Evolutionary conservation across 805 yeast species (phyloP), one percentile per base, ranked within the genome.

Genomic region (Nakazawaea ambrosiae): DNA sequence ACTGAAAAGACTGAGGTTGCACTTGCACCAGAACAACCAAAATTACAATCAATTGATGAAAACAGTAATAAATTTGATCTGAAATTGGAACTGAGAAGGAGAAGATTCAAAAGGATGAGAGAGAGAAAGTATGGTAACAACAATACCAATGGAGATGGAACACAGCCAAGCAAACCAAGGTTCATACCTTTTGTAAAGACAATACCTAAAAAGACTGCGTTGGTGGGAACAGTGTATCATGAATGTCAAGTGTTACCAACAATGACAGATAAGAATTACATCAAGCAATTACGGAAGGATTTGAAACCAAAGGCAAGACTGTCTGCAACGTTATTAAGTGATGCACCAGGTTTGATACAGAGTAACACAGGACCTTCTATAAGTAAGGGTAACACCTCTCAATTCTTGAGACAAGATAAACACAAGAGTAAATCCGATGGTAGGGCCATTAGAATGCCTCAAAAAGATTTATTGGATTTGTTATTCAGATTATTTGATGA

Each of bases 401-500:
- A 75, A 30, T 81, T 87, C 66, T 71, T 86, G 62, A 65, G 65
- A 40, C 78, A 71, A 47, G 73, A 68, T 46, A 61, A 66, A 20
- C 64, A 63, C 46, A 63, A 67, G 47, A 57, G 49, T 41, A 58
- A 61, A 26, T 49, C 55, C 12, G 94, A 85, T 47, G 94, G 92
- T 36, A 81, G 95, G 54, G 95, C 97, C 24, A 86, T 84, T 47
- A 76, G 98, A 57, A 85, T 92, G 81, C 96, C 95, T 27, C 79
- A 85, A 64, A 86, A 84, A 56, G 97, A 88, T 45, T 72, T 92
- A 41, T 73, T 90, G 70, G 96, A 89, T 59, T 63, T 85, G 47
- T 64, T 92, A 48, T 92, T 92, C 75, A 73, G 82, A 49, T 67
- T 90, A 50, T 92, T 92, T 60, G 96, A 88, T 58, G 94, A 89